phyloP scores from a whole-genome alignment of 2,329 filamentous ascomycete genomes.

The Aspergillus sp. region DNA sequence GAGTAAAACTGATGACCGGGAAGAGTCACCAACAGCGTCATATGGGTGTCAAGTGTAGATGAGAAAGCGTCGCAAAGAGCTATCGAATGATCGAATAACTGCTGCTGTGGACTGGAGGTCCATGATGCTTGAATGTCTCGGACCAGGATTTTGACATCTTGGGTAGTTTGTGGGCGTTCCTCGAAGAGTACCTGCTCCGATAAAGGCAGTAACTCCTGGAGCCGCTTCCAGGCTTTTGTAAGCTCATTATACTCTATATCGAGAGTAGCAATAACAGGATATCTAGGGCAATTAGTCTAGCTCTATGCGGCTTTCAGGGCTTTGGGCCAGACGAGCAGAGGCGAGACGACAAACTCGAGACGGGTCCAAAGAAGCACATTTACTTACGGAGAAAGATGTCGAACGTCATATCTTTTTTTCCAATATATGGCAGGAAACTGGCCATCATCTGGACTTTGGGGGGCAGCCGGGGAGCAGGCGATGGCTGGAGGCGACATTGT shows the following conservation, averaged over 20 bases:
- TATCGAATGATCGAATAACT: slow-evolving; percentile 26
- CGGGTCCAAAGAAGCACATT: neutral
- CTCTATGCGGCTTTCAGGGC: neutral
- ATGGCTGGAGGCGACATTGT: slow-evolving; percentile 18
- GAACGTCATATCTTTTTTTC: slow-evolving; percentile 31
- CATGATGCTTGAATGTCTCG: slow-evolving; percentile 28
- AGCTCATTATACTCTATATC: slow-evolving; percentile 42
- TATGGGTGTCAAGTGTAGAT: slow-evolving; percentile 30
- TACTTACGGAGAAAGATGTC: slow-evolving; percentile 30
- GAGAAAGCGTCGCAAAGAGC: slow-evolving; percentile 29
- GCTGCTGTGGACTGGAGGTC: slow-evolving; percentile 27
- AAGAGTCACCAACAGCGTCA: slow-evolving; percentile 24
- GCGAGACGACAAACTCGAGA: neutral
- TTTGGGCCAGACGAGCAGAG: neutral
- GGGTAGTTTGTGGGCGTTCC: slow-evolving; percentile 26
- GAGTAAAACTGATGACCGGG: slow-evolving; percentile 28
- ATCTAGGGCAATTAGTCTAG: slow-evolving; percentile 17
- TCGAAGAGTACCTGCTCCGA: slow-evolving; percentile 29
- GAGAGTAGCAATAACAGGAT: slow-evolving; percentile 32
- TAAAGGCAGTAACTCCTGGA: slow-evolving; percentile 29
- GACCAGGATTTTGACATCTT: slow-evolving; percentile 31
- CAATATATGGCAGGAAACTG: slow-evolving; percentile 19
- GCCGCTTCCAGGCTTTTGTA: slow-evolving; percentile 35
- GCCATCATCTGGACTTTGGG: slow-evolving; percentile 9
- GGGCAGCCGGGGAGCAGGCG: slow-evolving; percentile 8